Conservation (phyloP, 2,329 filamentous ascomycete species). For the Calonectria pseudoturangicola region DNA sequence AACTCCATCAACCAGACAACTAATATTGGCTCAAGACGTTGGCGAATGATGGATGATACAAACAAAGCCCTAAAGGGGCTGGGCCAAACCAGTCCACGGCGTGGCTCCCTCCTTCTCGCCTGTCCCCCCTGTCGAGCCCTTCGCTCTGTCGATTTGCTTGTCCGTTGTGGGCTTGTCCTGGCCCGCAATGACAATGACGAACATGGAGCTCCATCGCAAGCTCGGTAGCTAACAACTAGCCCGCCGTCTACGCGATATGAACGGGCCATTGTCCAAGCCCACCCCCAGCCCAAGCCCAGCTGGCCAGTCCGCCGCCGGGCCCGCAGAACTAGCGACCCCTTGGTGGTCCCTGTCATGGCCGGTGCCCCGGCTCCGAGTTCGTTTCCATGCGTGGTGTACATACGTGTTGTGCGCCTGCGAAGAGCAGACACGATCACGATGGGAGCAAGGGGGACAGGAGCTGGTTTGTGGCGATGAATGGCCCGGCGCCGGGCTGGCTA, state of each 20-base stretch:
- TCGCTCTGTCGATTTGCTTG: slow-evolving; percentile 38
- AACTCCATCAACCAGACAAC: not conserved
- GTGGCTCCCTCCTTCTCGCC: slow-evolving; percentile 17
- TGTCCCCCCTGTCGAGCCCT: slow-evolving; percentile 30
- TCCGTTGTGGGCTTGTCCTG: slow-evolving; percentile 42
- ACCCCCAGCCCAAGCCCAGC: slow-evolving; percentile 47
- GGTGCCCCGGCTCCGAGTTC: slow-evolving; percentile 21
- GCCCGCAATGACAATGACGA: slow-evolving; percentile 52
- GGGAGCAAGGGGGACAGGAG: slow-evolving; percentile 26
- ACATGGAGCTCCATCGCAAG: slow-evolving; percentile 53
- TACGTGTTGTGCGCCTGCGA: not conserved
- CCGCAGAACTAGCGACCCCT: slow-evolving; percentile 36
- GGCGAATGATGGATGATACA: not conserved
- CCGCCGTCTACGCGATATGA: slow-evolving; percentile 48
- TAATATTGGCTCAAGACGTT: not conserved
- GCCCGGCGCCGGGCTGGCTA: slow-evolving; percentile 29
- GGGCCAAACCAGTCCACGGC: slow-evolving; percentile 1
- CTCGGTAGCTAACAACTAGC: slow-evolving; percentile 55
- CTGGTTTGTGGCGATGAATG: slow-evolving; percentile 26
- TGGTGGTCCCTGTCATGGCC: slow-evolving; percentile 21
- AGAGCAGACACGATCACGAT: slow-evolving; percentile 30
- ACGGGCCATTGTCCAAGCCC: slow-evolving; percentile 50
- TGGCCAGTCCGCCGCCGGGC: slow-evolving; percentile 43
- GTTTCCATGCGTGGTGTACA: not conserved
- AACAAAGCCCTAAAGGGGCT: slow-evolving; percentile 1